Evolutionary conservation across 2,329 filamentous ascomycete genomes (phyloP).

Genomic region (Metarhizium robertsii): DNA sequence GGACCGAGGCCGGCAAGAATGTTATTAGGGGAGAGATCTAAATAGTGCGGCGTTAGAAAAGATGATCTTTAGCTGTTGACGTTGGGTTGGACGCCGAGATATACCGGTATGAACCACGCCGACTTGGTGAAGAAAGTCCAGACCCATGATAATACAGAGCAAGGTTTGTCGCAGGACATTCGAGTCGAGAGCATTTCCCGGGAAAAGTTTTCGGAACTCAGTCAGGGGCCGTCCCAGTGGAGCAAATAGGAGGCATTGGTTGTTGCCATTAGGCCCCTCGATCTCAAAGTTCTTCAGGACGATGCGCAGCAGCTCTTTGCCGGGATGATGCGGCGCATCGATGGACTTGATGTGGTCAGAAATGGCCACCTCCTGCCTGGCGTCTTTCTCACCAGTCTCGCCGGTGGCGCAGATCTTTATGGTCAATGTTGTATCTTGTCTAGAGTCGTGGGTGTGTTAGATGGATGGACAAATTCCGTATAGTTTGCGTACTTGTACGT

Average conservation of each 20-base stretch:
- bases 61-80: too few species aligned
- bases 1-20: slow-evolving; percentile 12
- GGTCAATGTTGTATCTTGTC: too few species aligned
- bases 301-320: neutral
- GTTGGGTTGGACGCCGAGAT: too few species aligned
- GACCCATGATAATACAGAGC: slow-evolving; percentile 9
- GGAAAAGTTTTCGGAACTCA: slow-evolving; percentile 14
- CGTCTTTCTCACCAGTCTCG: too few species aligned
- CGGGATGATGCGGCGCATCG: neutral
- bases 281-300: neutral
- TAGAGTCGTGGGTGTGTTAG: too few species aligned
- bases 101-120: slow-evolving; percentile 13
- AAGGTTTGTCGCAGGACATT: slow-evolving; percentile 14
- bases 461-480: too few species aligned
- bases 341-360: too few species aligned
- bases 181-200: slow-evolving; percentile 13
- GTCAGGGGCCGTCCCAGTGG: slow-evolving; percentile 11
- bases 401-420: too few species aligned
- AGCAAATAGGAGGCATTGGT: slow-evolving; percentile 14
- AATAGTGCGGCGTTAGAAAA: too few species aligned
- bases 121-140: slow-evolving; percentile 12
- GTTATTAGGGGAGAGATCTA: slow-evolving; percentile 19
- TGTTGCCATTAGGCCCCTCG: slow-evolving; percentile 10
- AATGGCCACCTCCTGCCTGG: too few species aligned
- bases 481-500: too few species aligned